Percentiles rank a stretch among this genome's conserved stretches.
These are phyloP conservation scores for Chimonanthus salicifolius DNA, from an alignment of 164 flowering plant genomes.

Conservation along the genomic window DNA sequence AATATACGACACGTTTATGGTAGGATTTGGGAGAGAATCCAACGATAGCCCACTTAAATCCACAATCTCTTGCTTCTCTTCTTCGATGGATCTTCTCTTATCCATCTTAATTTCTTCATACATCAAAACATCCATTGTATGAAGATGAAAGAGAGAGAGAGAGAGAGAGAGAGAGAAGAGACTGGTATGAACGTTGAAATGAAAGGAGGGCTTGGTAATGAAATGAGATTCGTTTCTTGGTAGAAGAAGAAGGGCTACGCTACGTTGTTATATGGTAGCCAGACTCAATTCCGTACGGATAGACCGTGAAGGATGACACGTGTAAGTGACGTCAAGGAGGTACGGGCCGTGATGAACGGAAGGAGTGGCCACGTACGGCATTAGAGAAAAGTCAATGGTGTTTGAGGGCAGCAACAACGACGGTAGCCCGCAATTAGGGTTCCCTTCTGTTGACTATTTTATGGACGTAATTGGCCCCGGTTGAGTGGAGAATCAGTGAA, in stretches of 20 bases:
- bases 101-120: slow-evolving; percentile 9
- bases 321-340: neutral
- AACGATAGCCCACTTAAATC: slow-evolving; percentile 73
- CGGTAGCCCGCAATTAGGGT: slow-evolving; percentile 1
- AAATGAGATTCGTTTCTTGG: neutral
- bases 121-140: neutral
- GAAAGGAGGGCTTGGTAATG: neutral
- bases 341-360: slow-evolving; percentile 9
- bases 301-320: neutral
- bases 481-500: too few relatives aligned
- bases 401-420: neutral
- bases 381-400: neutral
- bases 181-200: neutral
- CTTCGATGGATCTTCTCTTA: slow-evolving; percentile 11
- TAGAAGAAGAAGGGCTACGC: neutral
- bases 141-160: neutral
- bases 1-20: slow-evolving; percentile 48
- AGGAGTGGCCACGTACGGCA: slow-evolving; percentile 8
- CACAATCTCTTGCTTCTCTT: slow-evolving; percentile 37
- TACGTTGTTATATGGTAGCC: neutral
- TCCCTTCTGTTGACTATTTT: neutral
- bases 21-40: slow-evolving; percentile 49
- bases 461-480: neutral
- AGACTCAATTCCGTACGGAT: slow-evolving; percentile 11
- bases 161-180: neutral